A percentile compares a stretch with the other conserved stretches of the same genome.
Conservation (phyloP, 768 basidiomycete genomes). For the Leccinellum luteum region DNA sequence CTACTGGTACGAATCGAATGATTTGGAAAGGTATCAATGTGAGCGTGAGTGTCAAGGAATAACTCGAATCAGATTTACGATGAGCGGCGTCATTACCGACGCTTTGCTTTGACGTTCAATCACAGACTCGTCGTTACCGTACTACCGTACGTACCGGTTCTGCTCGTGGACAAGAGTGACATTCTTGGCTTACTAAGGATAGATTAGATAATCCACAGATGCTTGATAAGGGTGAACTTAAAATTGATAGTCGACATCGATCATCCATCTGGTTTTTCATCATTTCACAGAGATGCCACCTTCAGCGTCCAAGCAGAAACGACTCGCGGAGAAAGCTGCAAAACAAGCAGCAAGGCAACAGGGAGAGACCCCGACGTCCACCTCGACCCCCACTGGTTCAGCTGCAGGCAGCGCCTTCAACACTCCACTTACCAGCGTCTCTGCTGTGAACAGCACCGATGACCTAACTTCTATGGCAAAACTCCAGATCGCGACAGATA, state of each 20-base stretch:
- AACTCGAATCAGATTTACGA: conserved; percentile 1
- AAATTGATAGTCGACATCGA: conserved; percentile 26
- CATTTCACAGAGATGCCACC: conserved; percentile 53
- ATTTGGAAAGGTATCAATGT: not conserved
- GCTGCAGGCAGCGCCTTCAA: conserved; percentile 58
- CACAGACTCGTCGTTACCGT: too few relatives aligned
- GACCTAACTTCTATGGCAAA: conserved; percentile 86
- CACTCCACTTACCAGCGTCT: conserved; percentile 82
- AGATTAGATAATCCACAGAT: conserved; percentile 27
- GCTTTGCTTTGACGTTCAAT: not conserved
- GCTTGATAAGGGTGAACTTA: conserved; percentile 11
- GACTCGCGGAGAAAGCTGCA: conserved; percentile 91
- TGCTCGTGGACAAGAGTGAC: too few relatives aligned
- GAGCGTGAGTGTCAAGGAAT: not conserved
- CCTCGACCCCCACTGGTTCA: conserved; percentile 65
- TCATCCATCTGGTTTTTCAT: conserved; percentile 16
- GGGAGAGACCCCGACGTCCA: conserved; percentile 43
- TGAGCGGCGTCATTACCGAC: not conserved
- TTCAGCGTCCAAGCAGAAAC: conserved; percentile 86
- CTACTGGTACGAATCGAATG: not conserved
- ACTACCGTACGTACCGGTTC: too few relatives aligned
- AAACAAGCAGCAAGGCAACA: conserved; percentile 64
- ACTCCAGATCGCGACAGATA: conserved; percentile 84
- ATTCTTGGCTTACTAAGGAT: conserved; percentile 1
- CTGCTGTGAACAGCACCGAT: conserved; percentile 77